These are phyloP conservation scores for Pseudogymnoascus sp. DNA, from an alignment of 2,329 filamentous ascomycete species.

Conservation along the genomic window DNA sequence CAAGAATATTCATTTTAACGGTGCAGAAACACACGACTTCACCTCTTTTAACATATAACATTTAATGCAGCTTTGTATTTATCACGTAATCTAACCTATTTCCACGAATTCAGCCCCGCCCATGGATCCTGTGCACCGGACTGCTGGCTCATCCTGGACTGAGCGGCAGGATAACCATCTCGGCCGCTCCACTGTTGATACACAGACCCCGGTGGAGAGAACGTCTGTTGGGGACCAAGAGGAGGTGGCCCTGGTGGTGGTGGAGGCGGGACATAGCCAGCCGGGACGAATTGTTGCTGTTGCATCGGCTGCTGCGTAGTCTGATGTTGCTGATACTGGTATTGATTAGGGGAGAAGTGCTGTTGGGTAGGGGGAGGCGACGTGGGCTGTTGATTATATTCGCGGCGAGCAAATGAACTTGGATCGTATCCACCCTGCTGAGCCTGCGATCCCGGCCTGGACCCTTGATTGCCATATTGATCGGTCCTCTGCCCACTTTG, in stretches of 20 bases:
- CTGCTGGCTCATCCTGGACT: slow-evolving; percentile 26
- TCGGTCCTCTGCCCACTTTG: slow-evolving; percentile 30
- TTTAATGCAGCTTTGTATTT: slow-evolving; percentile 2
- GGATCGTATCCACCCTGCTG: slow-evolving; percentile 38
- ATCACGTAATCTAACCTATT: slow-evolving; percentile 31
- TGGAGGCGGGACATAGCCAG: slow-evolving; percentile 59
- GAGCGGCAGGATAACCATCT: slow-evolving; percentile 31
- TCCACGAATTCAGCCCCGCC: slow-evolving; percentile 64
- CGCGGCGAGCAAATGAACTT: slow-evolving; percentile 26
- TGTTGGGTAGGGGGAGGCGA: slow-evolving; percentile 56
- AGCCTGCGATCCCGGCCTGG: slow-evolving; percentile 44
- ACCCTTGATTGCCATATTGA: slow-evolving; percentile 39
- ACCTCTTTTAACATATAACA: background rate
- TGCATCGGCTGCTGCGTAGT: slow-evolving; percentile 33
- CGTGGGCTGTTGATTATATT: slow-evolving; percentile 30
- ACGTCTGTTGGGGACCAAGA: slow-evolving; percentile 41
- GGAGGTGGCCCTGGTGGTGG: slow-evolving; percentile 58
- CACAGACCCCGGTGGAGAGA: slow-evolving; percentile 31
- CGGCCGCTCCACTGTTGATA: slow-evolving; percentile 50
- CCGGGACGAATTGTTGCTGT: slow-evolving; percentile 42
- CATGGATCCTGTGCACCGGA: slow-evolving; percentile 48
- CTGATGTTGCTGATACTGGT: slow-evolving; percentile 17
- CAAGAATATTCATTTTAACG: background rate
- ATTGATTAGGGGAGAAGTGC: slow-evolving; percentile 23
- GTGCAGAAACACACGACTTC: background rate